phyloP scores from a whole-genome alignment of 768 basidiomycete genomes.

The Russula earlei region DNA sequence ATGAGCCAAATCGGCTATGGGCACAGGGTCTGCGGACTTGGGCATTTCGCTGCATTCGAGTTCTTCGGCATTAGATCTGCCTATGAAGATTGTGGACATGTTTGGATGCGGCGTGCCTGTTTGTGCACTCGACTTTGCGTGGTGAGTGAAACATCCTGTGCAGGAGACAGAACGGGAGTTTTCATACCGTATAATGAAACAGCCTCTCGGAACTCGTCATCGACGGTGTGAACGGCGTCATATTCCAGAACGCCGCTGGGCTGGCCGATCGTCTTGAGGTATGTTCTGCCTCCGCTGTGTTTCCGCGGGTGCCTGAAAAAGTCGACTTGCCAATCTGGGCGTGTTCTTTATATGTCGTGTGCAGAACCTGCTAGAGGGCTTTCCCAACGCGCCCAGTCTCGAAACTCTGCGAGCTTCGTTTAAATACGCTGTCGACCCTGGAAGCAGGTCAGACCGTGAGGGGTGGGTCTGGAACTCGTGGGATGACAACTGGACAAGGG shows the following conservation, averaged over 20 bases:
- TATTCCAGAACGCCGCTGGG: conserved; percentile 60
- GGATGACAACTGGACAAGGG: conserved; percentile 22
- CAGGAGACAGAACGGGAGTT: not conserved
- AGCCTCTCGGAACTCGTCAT: conserved; percentile 85
- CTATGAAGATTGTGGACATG: conserved; percentile 99
- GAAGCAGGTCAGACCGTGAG: not conserved
- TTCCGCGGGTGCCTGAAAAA: not conserved
- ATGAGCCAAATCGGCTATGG: not conserved
- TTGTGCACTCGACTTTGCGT: conserved; percentile 77
- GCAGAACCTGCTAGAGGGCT: conserved; percentile 15
- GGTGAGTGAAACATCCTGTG: conserved; percentile 39
- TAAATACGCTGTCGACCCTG: not conserved
- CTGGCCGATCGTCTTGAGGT: conserved; percentile 70
- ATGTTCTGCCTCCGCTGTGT: conserved; percentile 20
- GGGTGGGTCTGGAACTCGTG: conserved; percentile 16
- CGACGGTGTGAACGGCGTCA: conserved; percentile 72
- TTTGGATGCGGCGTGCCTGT: conserved; percentile 95
- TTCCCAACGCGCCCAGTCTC: conserved; percentile 9
- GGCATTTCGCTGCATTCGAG: conserved; percentile 88
- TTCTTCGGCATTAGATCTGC: conserved; percentile 84
- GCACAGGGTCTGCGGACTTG: conserved; percentile 76
- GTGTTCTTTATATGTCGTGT: not conserved
- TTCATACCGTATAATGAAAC: not conserved
- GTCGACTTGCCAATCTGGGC: not conserved
- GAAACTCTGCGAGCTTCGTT: conserved; percentile 12